These are phyloP conservation scores for Kluyveromyces siamensis DNA, from an alignment of 805 yeast species.

Conservation along the genomic window DNA sequence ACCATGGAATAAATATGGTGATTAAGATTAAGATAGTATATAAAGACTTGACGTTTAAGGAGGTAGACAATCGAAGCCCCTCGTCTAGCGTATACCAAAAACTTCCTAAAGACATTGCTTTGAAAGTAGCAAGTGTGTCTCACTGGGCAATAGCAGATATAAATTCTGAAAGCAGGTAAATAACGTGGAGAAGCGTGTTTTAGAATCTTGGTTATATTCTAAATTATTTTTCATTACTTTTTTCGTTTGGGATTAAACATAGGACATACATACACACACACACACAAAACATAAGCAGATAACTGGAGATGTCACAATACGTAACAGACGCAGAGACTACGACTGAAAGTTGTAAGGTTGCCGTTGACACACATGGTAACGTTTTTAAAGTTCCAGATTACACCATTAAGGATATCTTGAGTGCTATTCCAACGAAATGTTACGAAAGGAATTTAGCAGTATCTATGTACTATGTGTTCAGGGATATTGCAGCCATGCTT, in stretches of 20 bases:
- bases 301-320: neutral
- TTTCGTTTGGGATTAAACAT: neutral
- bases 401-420: constrained; percentile 65
- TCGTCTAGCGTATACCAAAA: neutral
- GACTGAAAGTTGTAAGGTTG: constrained; percentile 21
- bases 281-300: neutral
- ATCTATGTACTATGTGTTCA: constrained; percentile 55
- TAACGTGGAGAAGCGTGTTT: too few relatives aligned
- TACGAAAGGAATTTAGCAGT: constrained; percentile 50
- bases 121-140: neutral
- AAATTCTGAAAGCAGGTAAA: too few relatives aligned
- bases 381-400: constrained; percentile 66
- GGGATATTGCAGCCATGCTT: constrained; percentile 49
- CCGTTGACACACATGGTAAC: constrained; percentile 54
- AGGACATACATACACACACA: neutral
- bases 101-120: neutral
- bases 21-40: neutral
- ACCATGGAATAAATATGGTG: neutral
- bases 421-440: constrained; percentile 66
- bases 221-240: too few relatives aligned
- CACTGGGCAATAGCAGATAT: too few relatives aligned
- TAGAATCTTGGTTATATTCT: too few relatives aligned
- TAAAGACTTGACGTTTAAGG: neutral
- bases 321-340: constrained; percentile 8
- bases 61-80: too few relatives aligned